A percentile compares a stretch with the other conserved stretches of the same genome.
phyloP scores from a whole-genome alignment of 176 grass and related monocot species.

The Aegilops tauschii region DNA sequence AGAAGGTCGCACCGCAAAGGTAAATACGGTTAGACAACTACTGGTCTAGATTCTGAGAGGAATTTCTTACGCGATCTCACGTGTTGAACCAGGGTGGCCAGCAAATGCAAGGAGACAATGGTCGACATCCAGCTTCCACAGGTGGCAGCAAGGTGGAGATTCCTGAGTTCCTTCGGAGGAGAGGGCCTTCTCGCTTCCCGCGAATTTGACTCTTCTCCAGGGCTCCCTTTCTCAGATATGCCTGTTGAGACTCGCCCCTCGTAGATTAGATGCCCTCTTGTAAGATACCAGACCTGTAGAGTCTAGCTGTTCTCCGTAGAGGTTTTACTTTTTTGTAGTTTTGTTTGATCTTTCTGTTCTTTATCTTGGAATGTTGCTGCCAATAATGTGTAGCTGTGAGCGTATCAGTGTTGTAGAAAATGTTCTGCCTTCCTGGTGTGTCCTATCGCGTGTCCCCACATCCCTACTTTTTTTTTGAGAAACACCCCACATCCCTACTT shows the following conservation, averaged over 20 bases:
- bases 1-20: slow-evolving; percentile 58
- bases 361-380: background rate
- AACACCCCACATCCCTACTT: background rate
- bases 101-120: slow-evolving; percentile 45
- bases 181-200: slow-evolving; percentile 60
- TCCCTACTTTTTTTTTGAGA: too few relatives aligned
- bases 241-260: background rate
- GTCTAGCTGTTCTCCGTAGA: background rate
- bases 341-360: background rate
- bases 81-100: slow-evolving; percentile 49
- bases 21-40: slow-evolving; percentile 15
- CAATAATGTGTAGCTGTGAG: slow-evolving; percentile 42
- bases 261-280: slow-evolving; percentile 31
- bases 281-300: slow-evolving; percentile 27
- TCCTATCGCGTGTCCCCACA: background rate
- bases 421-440: background rate
- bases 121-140: slow-evolving; percentile 33
- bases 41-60: background rate
- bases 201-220: slow-evolving; percentile 42
- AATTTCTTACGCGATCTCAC: slow-evolving; percentile 6
- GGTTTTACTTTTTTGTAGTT: slow-evolving; percentile 10
- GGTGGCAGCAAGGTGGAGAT: slow-evolving; percentile 69
- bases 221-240: slow-evolving; percentile 18
- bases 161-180: slow-evolving; percentile 76
- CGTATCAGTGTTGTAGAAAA: slow-evolving; percentile 25